Percentiles rank a stretch among this genome's conserved stretches.
phyloP scores from a whole-genome alignment of 2,329 filamentous ascomycete genomes.

The Pseudogymnoascus sp. region DNA sequence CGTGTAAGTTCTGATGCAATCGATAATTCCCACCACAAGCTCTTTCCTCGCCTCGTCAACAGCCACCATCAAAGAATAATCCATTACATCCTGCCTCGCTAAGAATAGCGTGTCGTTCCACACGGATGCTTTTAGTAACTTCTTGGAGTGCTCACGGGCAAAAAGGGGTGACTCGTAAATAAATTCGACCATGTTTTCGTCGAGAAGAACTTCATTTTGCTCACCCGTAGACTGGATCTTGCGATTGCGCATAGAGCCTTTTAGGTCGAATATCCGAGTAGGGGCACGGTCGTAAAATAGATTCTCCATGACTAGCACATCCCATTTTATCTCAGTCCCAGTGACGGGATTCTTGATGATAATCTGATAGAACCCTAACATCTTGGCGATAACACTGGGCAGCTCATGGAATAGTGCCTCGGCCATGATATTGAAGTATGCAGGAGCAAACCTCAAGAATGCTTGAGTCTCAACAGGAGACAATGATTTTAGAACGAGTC shows the following conservation, averaged over 20 bases:
- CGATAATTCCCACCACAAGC: slow-evolving; percentile 94
- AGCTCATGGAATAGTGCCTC: slow-evolving; percentile 92
- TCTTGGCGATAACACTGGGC: slow-evolving; percentile 95
- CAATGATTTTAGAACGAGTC: slow-evolving; percentile 73
- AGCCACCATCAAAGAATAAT: slow-evolving; percentile 97
- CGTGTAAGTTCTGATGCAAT: slow-evolving; percentile 96
- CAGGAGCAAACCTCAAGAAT: slow-evolving; percentile 90
- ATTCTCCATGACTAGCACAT: slow-evolving; percentile 93
- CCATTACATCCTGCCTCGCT: slow-evolving; percentile 95
- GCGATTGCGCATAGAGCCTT: slow-evolving; percentile 96
- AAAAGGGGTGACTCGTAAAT: slow-evolving; percentile 97
- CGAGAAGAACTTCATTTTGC: slow-evolving; percentile 89
- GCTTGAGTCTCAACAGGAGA: slow-evolving; percentile 88
- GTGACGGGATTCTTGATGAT: slow-evolving; percentile 92
- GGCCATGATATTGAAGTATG: slow-evolving; percentile 96
- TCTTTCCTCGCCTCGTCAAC: slow-evolving; percentile 88
- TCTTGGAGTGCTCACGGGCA: slow-evolving; percentile 91
- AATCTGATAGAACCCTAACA: slow-evolving; percentile 97
- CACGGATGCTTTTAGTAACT: slow-evolving; percentile 80
- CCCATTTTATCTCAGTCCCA: slow-evolving; percentile 89
- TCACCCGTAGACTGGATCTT: slow-evolving; percentile 95
- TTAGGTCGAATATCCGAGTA: slow-evolving; percentile 88
- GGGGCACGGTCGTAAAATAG: slow-evolving; percentile 92
- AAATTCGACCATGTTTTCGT: slow-evolving; percentile 99
- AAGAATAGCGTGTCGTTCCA: slow-evolving; percentile 98